phyloP scores from a whole-genome alignment of 1,284 basidiomycete species.

The Rhodotorula sp. region DNA sequence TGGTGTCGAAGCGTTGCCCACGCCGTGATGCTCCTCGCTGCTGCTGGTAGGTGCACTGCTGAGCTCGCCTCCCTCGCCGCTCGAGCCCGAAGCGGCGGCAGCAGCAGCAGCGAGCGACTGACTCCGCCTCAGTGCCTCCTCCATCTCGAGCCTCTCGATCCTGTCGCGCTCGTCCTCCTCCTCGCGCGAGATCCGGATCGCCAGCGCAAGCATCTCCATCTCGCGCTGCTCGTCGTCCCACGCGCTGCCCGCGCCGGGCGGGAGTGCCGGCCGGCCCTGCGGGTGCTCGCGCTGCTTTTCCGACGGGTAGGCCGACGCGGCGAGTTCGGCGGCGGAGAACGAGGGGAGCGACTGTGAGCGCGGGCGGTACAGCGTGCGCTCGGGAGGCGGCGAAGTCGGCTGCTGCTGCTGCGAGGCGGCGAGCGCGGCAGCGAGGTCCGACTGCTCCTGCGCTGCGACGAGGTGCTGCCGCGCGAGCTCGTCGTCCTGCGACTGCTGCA shows the following conservation, averaged over 20 bases:
- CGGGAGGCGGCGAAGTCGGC: background rate
- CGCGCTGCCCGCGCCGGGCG: conserved; percentile 25
- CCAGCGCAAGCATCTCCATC: conserved; percentile 35
- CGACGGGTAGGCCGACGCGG: conserved; percentile 4
- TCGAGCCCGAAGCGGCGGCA: background rate
- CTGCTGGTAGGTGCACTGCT: background rate
- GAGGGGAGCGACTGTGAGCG: conserved; percentile 2
- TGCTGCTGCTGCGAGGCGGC: background rate
- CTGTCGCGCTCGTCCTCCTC: conserved; percentile 27
- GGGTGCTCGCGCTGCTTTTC: conserved; percentile 22
- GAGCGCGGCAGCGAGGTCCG: conserved; percentile 9
- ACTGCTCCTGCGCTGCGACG: conserved; percentile 9
- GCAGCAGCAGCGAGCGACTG: background rate
- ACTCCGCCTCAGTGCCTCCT: conserved; percentile 8
- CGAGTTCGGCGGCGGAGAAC: conserved; percentile 11
- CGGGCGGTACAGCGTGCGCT: background rate
- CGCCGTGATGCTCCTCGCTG: background rate
- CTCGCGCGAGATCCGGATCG: conserved; percentile 35
- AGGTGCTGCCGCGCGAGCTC: background rate
- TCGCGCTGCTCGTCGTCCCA: conserved; percentile 29
- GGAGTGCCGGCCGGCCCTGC: conserved; percentile 13
- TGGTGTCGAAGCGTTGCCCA: background rate
- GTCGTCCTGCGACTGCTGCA: conserved; percentile 8
- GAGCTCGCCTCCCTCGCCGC: too few species aligned
- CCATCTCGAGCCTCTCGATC: conserved; percentile 4